Base-by-base conservation (phyloP, 1,284 basidiomycete species). In the Boletus mariae region DNA sequence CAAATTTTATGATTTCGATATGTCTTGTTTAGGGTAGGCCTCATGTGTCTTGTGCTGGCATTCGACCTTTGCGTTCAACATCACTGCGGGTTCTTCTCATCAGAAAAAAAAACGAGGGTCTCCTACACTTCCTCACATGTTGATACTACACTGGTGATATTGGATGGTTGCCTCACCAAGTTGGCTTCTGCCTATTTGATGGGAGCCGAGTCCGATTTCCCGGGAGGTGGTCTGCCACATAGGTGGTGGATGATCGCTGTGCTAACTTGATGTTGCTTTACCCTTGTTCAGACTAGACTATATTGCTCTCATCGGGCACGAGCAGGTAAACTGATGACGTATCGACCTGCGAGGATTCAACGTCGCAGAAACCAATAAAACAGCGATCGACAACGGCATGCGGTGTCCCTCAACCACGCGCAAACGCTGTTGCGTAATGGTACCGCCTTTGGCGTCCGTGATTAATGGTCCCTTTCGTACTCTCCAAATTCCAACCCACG, bases 21-120 rank as follows among this genome's bases (percentile, higher is more conserved):
- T 47, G 32, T 35, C 29, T 43, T 45, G 28, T 71, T 68, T 70
- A 68, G 66, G 66, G 66, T 69, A 68, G 66, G 66, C 48, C 37
- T 42, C 48, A 9, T 43, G 45, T 43, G 32, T 29, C 46, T 48
- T 26, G 35, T 17, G 29, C 37, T 20, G 20, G 20, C 20, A 20
- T 20, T 20, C 20, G 20, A 20, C 20, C 0, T 20, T 20, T 20
- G 20, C 20, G 20, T 20, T 20, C 34, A 25, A 50, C 49, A 46
- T 51, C 34, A 40, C 50, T 51, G 50, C 50, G 44, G 44, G 9
- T 38, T 17, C 35, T 23, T 15, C 35, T 28, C 46, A 47, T 40
- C 37, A 40, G 28, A 23, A n/a, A 28, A 28, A 42, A 42, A 44
- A 44, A 20, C 15, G 42, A 44, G 42, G 26, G 25, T 44, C 13